A percentile compares a stretch with the other conserved stretches of the same genome.
These are phyloP conservation scores for Psilocybe subaeruginosa DNA, from an alignment of 768 basidiomycete genomes.

Conservation along the genomic window DNA sequence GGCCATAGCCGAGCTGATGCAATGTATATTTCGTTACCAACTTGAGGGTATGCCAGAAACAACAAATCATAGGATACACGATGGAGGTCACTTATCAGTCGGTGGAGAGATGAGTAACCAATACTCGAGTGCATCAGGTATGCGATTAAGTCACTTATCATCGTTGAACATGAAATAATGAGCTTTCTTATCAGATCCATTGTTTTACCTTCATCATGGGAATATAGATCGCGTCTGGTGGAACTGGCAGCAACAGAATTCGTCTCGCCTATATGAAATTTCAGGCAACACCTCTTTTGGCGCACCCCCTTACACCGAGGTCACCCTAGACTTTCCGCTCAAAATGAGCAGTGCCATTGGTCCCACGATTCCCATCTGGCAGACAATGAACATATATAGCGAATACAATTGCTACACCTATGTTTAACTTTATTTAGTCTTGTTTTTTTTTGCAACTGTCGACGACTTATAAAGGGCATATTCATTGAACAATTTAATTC, in stretches of 20 bases:
- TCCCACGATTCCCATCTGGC: slow-evolving; percentile 28
- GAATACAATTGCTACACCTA: slow-evolving; percentile 30
- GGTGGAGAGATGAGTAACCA: slow-evolving; percentile 37
- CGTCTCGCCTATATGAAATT: slow-evolving; percentile 28
- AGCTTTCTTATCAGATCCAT: slow-evolving; percentile 28
- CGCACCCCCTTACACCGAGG: slow-evolving; percentile 27
- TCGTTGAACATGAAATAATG: neutral
- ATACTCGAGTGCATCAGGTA: slow-evolving; percentile 30
- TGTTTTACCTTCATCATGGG: slow-evolving; percentile 43
- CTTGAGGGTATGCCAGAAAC: slow-evolving; percentile 33
- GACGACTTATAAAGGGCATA: neutral
- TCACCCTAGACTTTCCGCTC: slow-evolving; percentile 34
- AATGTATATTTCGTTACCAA: slow-evolving; percentile 32
- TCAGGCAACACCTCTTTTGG: slow-evolving; percentile 31
- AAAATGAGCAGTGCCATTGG: slow-evolving; percentile 28
- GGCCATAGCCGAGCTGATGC: slow-evolving; percentile 24
- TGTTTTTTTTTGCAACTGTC: too few species aligned
- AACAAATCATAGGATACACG: slow-evolving; percentile 31
- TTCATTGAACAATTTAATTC: neutral
- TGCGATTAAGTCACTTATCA: too few species aligned
- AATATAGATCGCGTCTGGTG: slow-evolving; percentile 46
- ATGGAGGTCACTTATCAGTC: slow-evolving; percentile 37
- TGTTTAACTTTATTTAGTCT: neutral
- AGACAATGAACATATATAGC: slow-evolving; percentile 34
- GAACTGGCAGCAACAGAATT: slow-evolving; percentile 34